Evolutionary conservation across 768 basidiomycete genomes (phyloP).

Genomic region (Lentinula sp.): DNA sequence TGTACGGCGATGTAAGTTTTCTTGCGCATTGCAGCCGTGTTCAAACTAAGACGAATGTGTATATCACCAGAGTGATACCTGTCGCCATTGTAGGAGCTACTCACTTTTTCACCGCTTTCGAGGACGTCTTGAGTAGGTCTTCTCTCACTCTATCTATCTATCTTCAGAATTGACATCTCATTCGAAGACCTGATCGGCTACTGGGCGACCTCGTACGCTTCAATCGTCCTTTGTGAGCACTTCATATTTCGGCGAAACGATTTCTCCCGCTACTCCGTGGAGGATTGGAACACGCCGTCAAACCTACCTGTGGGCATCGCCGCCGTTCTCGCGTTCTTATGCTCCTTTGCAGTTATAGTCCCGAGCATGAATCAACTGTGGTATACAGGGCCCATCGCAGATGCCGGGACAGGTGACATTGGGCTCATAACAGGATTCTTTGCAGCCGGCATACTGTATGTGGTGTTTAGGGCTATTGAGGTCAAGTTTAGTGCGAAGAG

Average conservation of each 20-base stretch:
- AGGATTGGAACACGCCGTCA: constrained; percentile 47
- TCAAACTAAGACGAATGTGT: not conserved
- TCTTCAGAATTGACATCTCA: not conserved
- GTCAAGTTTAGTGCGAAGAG: not conserved
- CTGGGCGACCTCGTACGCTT: constrained; percentile 52
- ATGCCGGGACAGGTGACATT: constrained; percentile 56
- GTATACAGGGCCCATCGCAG: constrained; percentile 66
- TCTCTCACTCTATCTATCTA: constrained; percentile 4
- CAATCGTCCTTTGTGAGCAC: constrained; percentile 62
- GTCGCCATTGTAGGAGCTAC: constrained; percentile 65
- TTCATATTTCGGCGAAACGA: constrained; percentile 49
- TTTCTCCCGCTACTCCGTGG: constrained; percentile 41
- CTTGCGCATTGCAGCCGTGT: not conserved
- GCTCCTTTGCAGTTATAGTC: constrained; percentile 51
- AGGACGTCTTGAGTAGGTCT: constrained; percentile 55
- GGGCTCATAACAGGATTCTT: constrained; percentile 59
- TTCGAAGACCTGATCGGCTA: constrained; percentile 42
- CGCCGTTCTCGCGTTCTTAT: constrained; percentile 44
- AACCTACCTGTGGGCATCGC: constrained; percentile 59
- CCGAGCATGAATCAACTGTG: constrained; percentile 69
- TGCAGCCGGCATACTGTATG: constrained; percentile 40
- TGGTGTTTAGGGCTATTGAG: constrained; percentile 35
- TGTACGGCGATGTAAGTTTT: constrained; percentile 57
- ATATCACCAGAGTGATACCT: constrained; percentile 47
- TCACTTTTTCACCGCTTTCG: constrained; percentile 57